phyloP scores from a whole-genome alignment of 1,284 basidiomycete genomes.

The Acaromyces ingoldii region DNA sequence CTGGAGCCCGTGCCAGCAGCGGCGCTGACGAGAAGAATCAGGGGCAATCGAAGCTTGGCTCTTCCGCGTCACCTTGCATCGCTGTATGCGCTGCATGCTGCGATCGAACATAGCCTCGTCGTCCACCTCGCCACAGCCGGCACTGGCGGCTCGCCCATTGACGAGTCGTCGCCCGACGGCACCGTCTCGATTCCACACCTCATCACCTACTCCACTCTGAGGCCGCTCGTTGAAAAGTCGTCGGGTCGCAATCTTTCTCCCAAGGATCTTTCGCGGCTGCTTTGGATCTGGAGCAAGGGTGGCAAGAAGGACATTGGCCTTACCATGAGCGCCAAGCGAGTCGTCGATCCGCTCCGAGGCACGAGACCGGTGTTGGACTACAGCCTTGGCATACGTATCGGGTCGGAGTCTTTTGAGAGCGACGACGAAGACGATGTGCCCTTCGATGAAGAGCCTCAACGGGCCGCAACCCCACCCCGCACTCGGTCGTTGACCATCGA shows the following conservation, averaged over 20 bases:
- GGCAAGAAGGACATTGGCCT: constrained; percentile 22
- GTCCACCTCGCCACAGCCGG: constrained; percentile 43
- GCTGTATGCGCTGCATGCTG: constrained; percentile 30
- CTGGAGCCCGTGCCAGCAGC: too few relatives aligned
- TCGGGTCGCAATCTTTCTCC: constrained; percentile 28
- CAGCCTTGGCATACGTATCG: constrained; percentile 35
- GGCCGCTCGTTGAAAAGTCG: constrained; percentile 39
- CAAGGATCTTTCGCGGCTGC: constrained; percentile 29
- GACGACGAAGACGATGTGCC: constrained; percentile 9
- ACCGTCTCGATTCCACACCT: constrained; percentile 29
- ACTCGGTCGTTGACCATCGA: neutral
- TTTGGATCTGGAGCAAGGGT: constrained; percentile 29
- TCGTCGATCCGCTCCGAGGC: constrained; percentile 24
- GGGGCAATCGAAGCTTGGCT: constrained; percentile 18
- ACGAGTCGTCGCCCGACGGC: constrained; percentile 8
- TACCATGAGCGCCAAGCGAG: constrained; percentile 23
- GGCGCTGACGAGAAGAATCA: too few relatives aligned
- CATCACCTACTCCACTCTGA: constrained; percentile 33
- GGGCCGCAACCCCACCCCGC: neutral
- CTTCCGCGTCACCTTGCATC: constrained; percentile 30
- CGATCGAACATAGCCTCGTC: constrained; percentile 41
- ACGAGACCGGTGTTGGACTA: constrained; percentile 32
- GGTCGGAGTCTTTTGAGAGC: neutral
- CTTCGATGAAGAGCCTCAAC: constrained; percentile 10
- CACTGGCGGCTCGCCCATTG: constrained; percentile 12